Evolutionary conservation across 23 red algal species (phyloP).

Genomic region (Agarophyton chilense): DNA sequence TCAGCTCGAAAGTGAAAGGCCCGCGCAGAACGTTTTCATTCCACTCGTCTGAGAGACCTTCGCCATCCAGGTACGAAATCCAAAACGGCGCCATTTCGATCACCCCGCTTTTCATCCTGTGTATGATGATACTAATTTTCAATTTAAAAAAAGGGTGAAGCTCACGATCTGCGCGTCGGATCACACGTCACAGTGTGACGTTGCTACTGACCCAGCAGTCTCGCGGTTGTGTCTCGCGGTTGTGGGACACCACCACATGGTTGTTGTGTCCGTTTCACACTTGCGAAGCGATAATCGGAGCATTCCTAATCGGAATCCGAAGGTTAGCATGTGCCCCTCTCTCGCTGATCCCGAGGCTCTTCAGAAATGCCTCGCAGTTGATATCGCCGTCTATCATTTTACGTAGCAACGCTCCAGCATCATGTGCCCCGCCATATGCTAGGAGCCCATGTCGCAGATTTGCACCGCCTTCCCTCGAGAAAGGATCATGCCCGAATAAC

Average conservation of each 20-base stretch:
- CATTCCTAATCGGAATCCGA: background rate
- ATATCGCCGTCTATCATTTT: slow-evolving; percentile 28
- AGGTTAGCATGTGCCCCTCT: background rate
- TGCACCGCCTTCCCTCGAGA: slow-evolving; percentile 58
- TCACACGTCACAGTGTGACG: background rate
- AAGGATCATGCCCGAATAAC: slow-evolving; percentile 62
- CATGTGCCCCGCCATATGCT: slow-evolving; percentile 39
- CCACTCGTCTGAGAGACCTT: background rate
- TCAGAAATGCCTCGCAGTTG: slow-evolving; percentile 49
- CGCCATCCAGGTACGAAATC: background rate
- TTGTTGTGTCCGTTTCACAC: background rate
- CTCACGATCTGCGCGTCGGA: background rate
- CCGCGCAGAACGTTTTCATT: background rate
- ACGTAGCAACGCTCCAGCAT: slow-evolving; percentile 30
- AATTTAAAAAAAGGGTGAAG: background rate
- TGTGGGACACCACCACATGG: background rate
- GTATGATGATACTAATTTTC: background rate
- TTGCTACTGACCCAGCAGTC: background rate
- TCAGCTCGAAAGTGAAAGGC: background rate
- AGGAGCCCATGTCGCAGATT: slow-evolving; percentile 40
- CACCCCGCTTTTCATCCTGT: background rate
- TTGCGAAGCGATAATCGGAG: background rate
- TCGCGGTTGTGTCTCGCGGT: background rate
- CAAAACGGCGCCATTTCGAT: slow-evolving; percentile 20
- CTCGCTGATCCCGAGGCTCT: slow-evolving; percentile 28